Percentiles rank a stretch among this genome's conserved stretches.
These are phyloP conservation scores for Yamadazyma takamatsuzukensis DNA, from an alignment of 805 yeast genomes.

Conservation along the genomic window DNA sequence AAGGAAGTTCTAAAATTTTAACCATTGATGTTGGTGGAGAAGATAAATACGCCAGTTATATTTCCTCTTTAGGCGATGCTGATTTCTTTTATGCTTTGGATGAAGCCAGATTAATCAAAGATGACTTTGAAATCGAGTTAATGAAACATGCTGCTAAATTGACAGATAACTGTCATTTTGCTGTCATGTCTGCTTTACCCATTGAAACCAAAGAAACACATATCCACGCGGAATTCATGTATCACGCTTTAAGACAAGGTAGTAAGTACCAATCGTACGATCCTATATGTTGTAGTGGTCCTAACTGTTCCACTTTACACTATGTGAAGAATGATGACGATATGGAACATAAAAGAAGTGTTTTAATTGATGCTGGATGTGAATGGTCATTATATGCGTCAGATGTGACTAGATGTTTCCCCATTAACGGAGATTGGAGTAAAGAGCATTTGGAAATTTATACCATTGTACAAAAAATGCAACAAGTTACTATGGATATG, in stretches of 20 bases:
- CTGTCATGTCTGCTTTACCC: slow-evolving; percentile 90
- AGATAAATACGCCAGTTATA: slow-evolving; percentile 30
- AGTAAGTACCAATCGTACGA: slow-evolving; percentile 86
- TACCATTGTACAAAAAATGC: slow-evolving; percentile 80
- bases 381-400: slow-evolving; percentile 93
- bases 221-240: slow-evolving; percentile 91
- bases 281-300: slow-evolving; percentile 94
- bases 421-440: slow-evolving; percentile 85
- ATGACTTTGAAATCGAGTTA: slow-evolving; percentile 70
- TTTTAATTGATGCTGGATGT: slow-evolving; percentile 94
- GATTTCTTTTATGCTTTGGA: slow-evolving; percentile 70
- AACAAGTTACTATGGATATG: slow-evolving; percentile 59
- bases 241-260: slow-evolving; percentile 92
- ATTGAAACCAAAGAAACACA: slow-evolving; percentile 86
- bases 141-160: slow-evolving; percentile 79
- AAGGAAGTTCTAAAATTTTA: slow-evolving; percentile 26
- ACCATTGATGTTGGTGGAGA: slow-evolving; percentile 57
- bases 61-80: slow-evolving; percentile 41
- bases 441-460: slow-evolving; percentile 83
- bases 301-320: slow-evolving; percentile 87
- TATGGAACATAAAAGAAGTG: slow-evolving; percentile 53
- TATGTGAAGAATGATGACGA: slow-evolving; percentile 73
- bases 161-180: slow-evolving; percentile 83
- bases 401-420: slow-evolving; percentile 95
- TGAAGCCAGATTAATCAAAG: slow-evolving; percentile 83